Percentiles rank a stretch among this genome's conserved stretches.
Conservation (phyloP, 192 early-diverging fungal genomes). For the Hyaloraphidium curvatum region DNA sequence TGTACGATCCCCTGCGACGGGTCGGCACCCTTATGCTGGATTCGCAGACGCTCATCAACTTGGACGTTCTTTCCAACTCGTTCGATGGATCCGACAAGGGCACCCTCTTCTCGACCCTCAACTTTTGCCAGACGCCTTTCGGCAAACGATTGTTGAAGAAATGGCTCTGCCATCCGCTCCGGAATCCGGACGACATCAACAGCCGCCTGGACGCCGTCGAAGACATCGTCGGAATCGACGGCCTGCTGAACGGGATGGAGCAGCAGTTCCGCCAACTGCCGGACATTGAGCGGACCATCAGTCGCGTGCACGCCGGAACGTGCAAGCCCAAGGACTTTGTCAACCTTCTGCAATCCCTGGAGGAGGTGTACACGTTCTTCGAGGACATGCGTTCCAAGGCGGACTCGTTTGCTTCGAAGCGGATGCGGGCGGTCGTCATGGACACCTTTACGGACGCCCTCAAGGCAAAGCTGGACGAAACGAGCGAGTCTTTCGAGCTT, state of each 20-base stretch:
- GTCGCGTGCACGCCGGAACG: constrained; percentile 67
- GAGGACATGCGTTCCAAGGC: no score
- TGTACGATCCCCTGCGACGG: constrained; percentile 68
- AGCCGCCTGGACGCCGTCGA: constrained; percentile 76
- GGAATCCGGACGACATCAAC: constrained; percentile 35
- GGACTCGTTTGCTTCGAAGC: no score
- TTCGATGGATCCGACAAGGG: constrained; percentile 50
- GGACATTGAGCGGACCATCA: constrained; percentile 80
- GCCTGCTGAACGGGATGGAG: constrained; percentile 8
- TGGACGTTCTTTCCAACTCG: constrained; percentile 79
- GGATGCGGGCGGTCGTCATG: no score
- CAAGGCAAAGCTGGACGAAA: no score
- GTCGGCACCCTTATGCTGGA: constrained; percentile 64
- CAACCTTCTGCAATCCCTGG: constrained; percentile 35
- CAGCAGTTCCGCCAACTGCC: constrained; percentile 30
- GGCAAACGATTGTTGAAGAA: constrained; percentile 57
- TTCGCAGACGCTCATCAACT: constrained; percentile 76
- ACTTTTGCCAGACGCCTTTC: constrained; percentile 72
- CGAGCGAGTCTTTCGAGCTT: no score
- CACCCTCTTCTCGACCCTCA: constrained; percentile 67
- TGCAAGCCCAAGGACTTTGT: constrained; percentile 78
- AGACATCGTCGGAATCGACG: constrained; percentile 34
- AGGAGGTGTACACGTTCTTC: no score
- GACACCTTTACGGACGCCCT: no score
- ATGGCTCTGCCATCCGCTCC: constrained; percentile 7